Conservation (phyloP, 768 basidiomycete genomes). For the Boletus coccyginus region DNA sequence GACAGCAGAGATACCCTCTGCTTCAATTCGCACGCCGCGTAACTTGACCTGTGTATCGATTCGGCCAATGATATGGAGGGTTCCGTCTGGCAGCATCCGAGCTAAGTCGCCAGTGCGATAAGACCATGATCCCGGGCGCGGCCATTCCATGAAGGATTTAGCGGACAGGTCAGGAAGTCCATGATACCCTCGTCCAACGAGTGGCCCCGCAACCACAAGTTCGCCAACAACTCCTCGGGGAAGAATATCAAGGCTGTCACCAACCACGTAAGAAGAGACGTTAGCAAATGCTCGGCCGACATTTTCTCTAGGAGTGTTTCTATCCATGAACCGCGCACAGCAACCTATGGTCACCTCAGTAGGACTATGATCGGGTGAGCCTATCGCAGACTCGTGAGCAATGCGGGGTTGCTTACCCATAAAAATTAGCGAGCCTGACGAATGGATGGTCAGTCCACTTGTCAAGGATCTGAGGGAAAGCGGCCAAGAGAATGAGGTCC, state of each 20-base stretch:
- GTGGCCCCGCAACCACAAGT: conserved; percentile 47
- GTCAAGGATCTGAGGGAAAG: conserved; percentile 35
- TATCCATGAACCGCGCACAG: conserved; percentile 43
- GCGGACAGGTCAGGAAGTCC: conserved; percentile 42
- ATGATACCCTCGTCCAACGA: conserved; percentile 51
- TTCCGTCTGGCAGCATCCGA: conserved; percentile 48
- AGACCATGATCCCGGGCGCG: conserved; percentile 37
- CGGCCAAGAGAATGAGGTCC: background rate
- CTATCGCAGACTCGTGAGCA: background rate
- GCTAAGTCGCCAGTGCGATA: conserved; percentile 52
- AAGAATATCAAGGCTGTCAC: conserved; percentile 39
- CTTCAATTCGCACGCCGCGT: conserved; percentile 53
- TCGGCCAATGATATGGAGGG: conserved; percentile 48
- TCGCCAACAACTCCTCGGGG: conserved; percentile 46
- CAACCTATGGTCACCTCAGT: conserved; percentile 55
- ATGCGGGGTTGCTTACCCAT: conserved; percentile 33
- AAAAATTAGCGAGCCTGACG: conserved; percentile 48
- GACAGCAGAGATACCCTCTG: conserved; percentile 48
- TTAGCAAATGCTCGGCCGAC: conserved; percentile 42
- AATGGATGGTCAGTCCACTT: conserved; percentile 47
- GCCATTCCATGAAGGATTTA: conserved; percentile 47
- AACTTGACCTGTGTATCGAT: conserved; percentile 53
- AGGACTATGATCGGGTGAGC: conserved; percentile 29
- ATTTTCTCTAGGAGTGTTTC: conserved; percentile 39
- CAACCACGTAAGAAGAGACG: conserved; percentile 40